Percentiles rank a stretch among this genome's conserved stretches.
These are phyloP conservation scores for Amylocarpus encephaloides DNA, from an alignment of 2,329 filamentous ascomycete genomes.

Conservation along the genomic window DNA sequence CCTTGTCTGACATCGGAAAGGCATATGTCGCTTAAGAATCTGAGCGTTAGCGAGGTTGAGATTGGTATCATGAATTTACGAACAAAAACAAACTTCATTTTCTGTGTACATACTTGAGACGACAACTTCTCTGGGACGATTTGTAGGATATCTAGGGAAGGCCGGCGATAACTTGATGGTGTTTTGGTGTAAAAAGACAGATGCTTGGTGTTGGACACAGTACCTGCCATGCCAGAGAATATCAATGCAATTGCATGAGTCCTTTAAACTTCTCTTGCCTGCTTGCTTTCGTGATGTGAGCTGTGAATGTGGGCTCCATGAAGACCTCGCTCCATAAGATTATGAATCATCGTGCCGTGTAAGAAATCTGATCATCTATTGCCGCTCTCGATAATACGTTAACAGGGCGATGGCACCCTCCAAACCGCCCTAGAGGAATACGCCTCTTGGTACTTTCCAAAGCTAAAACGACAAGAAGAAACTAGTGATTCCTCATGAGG, in stretches of 20 bases:
- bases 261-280: no score
- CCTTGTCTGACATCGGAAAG: constrained; percentile 6
- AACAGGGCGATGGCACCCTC: no score
- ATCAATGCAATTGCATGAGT: neutral
- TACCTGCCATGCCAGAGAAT: neutral
- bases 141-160: constrained; percentile 3
- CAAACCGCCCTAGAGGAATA: no score
- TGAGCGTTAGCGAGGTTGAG: neutral
- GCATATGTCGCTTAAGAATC: constrained; percentile 1
- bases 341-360: no score
- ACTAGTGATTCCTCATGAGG: no score
- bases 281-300: no score
- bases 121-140: neutral
- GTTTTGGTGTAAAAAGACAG: neutral
- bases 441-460: no score
- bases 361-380: no score
- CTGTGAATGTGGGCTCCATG: no score
- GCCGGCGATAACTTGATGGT: neutral
- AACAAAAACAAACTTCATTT: constrained; percentile 3
- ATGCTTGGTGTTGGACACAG: neutral
- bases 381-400: no score
- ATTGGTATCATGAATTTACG: neutral
- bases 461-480: no score
- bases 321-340: no score
- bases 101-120: constrained; percentile 4